phyloP scores from a whole-genome alignment of 2,329 filamentous ascomycete species.

The Diaporthe citrichinensis region DNA sequence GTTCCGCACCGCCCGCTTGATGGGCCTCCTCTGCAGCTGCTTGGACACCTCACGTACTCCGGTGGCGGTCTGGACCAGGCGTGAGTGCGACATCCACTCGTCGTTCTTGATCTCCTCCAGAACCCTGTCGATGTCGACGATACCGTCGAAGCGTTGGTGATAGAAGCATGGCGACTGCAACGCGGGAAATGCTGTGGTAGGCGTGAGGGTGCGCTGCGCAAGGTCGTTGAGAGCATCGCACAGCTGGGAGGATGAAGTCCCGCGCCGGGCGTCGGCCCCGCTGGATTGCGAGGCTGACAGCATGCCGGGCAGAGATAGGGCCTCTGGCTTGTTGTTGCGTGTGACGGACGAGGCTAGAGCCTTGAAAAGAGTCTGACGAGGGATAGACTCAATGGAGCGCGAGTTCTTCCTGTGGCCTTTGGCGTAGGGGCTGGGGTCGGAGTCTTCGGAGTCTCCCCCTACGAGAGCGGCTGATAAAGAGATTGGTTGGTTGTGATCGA shows the following conservation, averaged over 20 bases:
- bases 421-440: constrained; percentile 47
- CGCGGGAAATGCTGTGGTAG: constrained; percentile 71
- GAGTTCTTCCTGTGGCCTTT: constrained; percentile 62
- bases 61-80: constrained; percentile 94
- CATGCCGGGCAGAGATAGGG: constrained; percentile 74
- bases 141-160: constrained; percentile 96
- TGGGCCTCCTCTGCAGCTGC: constrained; percentile 91
- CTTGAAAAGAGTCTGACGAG: constrained; percentile 87
- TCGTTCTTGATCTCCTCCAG: constrained; percentile 93
- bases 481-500: constrained; percentile 40
- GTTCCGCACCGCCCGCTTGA: constrained; percentile 91
- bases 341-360: constrained; percentile 77
- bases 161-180: constrained; percentile 97
- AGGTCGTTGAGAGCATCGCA: constrained; percentile 72
- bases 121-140: constrained; percentile 94
- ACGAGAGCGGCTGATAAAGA: constrained; percentile 41
- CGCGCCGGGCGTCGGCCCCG: constrained; percentile 52
- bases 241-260: constrained; percentile 71
- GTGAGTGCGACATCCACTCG: constrained; percentile 92
- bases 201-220: constrained; percentile 58
- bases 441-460: constrained; percentile 47
- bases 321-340: constrained; percentile 72
- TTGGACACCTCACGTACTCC: constrained; percentile 96
- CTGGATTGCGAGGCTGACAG: constrained; percentile 57
- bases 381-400: constrained; percentile 76